Evolutionary conservation across 1,284 basidiomycete species (phyloP).

Genomic region (Microbotryum lychnidis-dioicae): DNA sequence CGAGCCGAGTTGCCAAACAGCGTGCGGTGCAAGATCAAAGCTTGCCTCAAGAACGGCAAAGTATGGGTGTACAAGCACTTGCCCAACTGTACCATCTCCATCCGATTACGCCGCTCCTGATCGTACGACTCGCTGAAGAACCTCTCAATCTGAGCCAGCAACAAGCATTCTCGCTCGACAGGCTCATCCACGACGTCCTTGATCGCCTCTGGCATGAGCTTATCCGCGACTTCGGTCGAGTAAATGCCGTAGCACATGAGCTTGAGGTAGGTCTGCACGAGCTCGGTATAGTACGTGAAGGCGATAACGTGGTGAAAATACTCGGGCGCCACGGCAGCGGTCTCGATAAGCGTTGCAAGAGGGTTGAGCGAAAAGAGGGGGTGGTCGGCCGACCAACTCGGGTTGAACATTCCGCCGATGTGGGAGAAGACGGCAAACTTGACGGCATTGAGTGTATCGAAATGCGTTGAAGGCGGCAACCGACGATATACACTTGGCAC

Average conservation of each 20-base stretch:
- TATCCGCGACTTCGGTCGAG: no score
- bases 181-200: slow-evolving; percentile 5
- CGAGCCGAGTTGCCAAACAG: slow-evolving; percentile 11
- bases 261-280: slow-evolving; percentile 74
- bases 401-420: slow-evolving; percentile 64
- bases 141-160: slow-evolving; percentile 3
- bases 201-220: no score
- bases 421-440: slow-evolving; percentile 47
- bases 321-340: slow-evolving; percentile 77
- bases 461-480: neutral
- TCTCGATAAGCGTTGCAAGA: slow-evolving; percentile 75
- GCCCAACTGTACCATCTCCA: slow-evolving; percentile 47
- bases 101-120: no score
- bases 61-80: slow-evolving; percentile 83
- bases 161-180: neutral
- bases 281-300: slow-evolving; percentile 77
- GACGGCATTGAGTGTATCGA: slow-evolving; percentile 3
- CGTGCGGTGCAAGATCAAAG: slow-evolving; percentile 14
- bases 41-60: slow-evolving; percentile 31
- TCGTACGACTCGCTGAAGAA: no score
- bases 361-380: slow-evolving; percentile 70
- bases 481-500: slow-evolving; percentile 2
- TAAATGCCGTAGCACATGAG: slow-evolving; percentile 38
- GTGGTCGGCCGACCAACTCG: slow-evolving; percentile 30
- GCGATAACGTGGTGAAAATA: slow-evolving; percentile 75